Percentiles rank a stretch among this genome's conserved stretches.
Evolutionary conservation across 2,329 filamentous ascomycete genomes (phyloP).

Genomic region (Colletotrichum shisoi): DNA sequence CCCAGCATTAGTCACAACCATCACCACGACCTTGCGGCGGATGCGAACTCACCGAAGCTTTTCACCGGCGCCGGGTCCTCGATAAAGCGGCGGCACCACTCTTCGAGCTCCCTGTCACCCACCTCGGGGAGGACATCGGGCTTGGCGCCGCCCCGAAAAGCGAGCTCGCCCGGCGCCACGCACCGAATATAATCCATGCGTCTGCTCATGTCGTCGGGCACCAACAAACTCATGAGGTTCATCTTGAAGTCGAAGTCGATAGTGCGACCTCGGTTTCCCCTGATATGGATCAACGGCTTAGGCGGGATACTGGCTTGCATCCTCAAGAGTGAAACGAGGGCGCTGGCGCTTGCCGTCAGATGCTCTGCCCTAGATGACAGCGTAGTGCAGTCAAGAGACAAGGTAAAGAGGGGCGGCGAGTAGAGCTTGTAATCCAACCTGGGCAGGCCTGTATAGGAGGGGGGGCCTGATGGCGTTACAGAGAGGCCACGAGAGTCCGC

Average conservation of each 20-base stretch:
- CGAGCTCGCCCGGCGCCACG: conserved; percentile 58
- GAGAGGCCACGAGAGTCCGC: conserved; percentile 35
- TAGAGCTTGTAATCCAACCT: conserved; percentile 62
- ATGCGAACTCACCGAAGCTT: conserved; percentile 49
- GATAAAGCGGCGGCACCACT: conserved; percentile 59
- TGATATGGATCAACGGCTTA: conserved; percentile 62
- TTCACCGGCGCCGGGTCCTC: conserved; percentile 56
- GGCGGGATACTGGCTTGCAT: conserved; percentile 61
- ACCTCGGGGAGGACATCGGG: conserved; percentile 56
- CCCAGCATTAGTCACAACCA: not conserved
- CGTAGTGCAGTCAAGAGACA: conserved; percentile 58
- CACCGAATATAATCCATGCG: conserved; percentile 64
- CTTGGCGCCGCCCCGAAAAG: conserved; percentile 57
- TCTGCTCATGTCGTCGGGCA: conserved; percentile 55
- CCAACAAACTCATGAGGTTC: conserved; percentile 63
- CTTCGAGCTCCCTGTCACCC: conserved; percentile 55
- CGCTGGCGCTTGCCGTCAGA: conserved; percentile 56
- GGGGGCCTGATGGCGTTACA: conserved; percentile 45
- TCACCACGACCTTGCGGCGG: not conserved
- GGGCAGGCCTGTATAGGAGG: conserved; percentile 58
- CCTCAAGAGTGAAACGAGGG: conserved; percentile 57
- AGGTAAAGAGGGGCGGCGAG: conserved; percentile 59
- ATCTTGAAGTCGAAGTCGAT: conserved; percentile 63
- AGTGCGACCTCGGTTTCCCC: conserved; percentile 54
- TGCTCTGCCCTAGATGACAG: conserved; percentile 59